These are phyloP conservation scores for Xylona heveae DNA, from an alignment of 495 filamentous ascomycete species.

Conservation along the genomic window DNA sequence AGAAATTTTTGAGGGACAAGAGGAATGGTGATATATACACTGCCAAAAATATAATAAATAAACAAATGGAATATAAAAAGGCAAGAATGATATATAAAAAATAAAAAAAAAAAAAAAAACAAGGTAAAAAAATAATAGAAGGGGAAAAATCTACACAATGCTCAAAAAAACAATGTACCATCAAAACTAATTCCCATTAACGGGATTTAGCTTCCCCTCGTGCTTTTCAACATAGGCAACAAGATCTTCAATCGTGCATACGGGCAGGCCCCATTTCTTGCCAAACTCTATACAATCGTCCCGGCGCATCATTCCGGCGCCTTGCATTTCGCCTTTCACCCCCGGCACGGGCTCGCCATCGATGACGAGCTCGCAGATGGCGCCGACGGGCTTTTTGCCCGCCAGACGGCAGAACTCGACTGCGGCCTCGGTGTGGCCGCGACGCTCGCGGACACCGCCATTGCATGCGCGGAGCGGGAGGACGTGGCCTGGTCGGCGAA, in stretches of 20 bases:
- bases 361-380: constrained; percentile 74
- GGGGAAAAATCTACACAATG: too few species aligned
- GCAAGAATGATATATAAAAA: too few species aligned
- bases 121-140: too few species aligned
- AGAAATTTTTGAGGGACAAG: too few species aligned
- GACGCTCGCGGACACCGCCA: constrained; percentile 59
- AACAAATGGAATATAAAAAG: too few species aligned
- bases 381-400: constrained; percentile 50
- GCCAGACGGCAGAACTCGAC: constrained; percentile 69
- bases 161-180: too few species aligned
- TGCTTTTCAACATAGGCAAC: constrained; percentile 55
- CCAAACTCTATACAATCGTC: constrained; percentile 84
- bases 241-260: constrained; percentile 88
- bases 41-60: too few species aligned
- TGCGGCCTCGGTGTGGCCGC: constrained; percentile 84
- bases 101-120: too few species aligned
- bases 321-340: constrained; percentile 31
- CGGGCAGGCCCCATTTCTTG: constrained; percentile 67
- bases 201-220: constrained; percentile 15
- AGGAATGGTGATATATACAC: too few species aligned
- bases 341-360: constrained; percentile 43
- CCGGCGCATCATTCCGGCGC: constrained; percentile 75
- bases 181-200: too few species aligned
- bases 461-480: constrained; percentile 62
- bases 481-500: constrained; percentile 78